Conservation (phyloP, 176 grass and related monocot genomes). For the Aegilops longissima region DNA sequence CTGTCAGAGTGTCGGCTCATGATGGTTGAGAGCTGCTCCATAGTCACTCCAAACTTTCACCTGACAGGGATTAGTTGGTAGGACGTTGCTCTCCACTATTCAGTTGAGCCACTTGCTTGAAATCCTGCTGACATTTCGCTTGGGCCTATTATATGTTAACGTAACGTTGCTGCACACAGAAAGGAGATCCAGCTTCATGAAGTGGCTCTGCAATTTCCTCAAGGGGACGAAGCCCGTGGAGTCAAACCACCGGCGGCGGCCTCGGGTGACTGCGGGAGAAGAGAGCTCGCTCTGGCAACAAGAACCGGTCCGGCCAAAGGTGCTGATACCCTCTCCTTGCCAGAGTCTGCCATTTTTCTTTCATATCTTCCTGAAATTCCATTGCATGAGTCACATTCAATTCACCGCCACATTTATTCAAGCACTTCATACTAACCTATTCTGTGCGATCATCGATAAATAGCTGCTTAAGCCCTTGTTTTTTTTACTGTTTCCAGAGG, state of each 20-base stretch:
- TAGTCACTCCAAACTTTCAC: background rate
- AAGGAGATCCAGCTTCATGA: conserved; percentile 86
- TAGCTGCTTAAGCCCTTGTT: conserved; percentile 27
- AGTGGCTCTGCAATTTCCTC: conserved; percentile 87
- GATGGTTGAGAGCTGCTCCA: background rate
- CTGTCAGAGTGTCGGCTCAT: background rate
- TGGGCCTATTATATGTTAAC: conserved; percentile 32
- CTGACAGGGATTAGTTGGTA: conserved; percentile 39
- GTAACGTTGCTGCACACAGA: conserved; percentile 38
- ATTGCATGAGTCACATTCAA: conserved; percentile 21
- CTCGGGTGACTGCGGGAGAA: conserved; percentile 45
- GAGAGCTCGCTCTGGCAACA: conserved; percentile 62
- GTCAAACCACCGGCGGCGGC: conserved; percentile 49
- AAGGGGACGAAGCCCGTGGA: conserved; percentile 61
- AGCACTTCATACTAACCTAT: background rate
- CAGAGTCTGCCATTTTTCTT: background rate
- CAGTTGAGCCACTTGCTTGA: conserved; percentile 33
- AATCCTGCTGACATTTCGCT: conserved; percentile 16
- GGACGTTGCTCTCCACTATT: conserved; percentile 38
- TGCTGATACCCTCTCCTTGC: conserved; percentile 28
- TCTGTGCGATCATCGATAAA: background rate
- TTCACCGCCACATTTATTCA: background rate
- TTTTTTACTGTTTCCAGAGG: conserved; percentile 41
- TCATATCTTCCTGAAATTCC: background rate
- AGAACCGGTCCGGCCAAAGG: conserved; percentile 62